phyloP scores from a whole-genome alignment of 2,329 filamentous ascomycete species.

The Diatrype stigma region DNA sequence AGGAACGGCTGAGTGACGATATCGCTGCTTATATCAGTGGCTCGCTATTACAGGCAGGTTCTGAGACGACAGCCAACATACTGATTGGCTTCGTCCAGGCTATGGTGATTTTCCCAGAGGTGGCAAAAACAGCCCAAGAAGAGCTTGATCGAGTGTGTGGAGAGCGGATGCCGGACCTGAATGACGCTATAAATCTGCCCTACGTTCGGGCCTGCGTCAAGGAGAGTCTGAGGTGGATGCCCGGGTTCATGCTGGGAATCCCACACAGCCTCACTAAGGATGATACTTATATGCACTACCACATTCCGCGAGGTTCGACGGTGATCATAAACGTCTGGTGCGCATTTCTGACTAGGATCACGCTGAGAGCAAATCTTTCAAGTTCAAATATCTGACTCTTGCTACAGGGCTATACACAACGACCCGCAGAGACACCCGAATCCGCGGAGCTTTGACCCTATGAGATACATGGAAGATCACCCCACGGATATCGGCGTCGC shows the following conservation, averaged over 20 bases:
- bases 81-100: constrained; percentile 44
- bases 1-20: constrained; percentile 27
- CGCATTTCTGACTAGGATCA: constrained; percentile 1
- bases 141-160: constrained; percentile 53
- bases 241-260: constrained; percentile 30
- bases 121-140: constrained; percentile 43
- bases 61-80: constrained; percentile 40
- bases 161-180: constrained; percentile 43
- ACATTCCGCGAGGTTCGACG: constrained; percentile 40
- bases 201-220: constrained; percentile 50
- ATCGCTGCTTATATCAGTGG: constrained; percentile 28
- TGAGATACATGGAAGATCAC: constrained; percentile 17
- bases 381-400: neutral
- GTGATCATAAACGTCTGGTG: constrained; percentile 44
- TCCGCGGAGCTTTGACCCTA: constrained; percentile 37
- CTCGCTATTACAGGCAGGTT: constrained; percentile 26
- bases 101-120: constrained; percentile 46
- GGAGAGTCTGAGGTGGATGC: constrained; percentile 53
- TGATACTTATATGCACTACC: constrained; percentile 38
- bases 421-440: constrained; percentile 36
- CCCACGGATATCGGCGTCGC: constrained; percentile 23
- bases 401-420: constrained; percentile 36
- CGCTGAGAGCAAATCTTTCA: no score
- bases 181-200: constrained; percentile 45
- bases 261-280: constrained; percentile 42